Conservation (phyloP, 129 eudicot species). For the Daucus carota region DH1_v3.0 NC_030384.2:30149001-30149500, state of each 20-base stretch:
- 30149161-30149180: constrained; percentile 51
- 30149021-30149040: constrained; percentile 91
- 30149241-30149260: background rate
- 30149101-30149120: constrained; percentile 94
- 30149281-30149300: no score
- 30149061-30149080: constrained; percentile 97
- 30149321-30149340: background rate
- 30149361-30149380: background rate
- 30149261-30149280: no score
- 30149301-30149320: no score
- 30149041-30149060: constrained; percentile 94
- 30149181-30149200: constrained; percentile 3
- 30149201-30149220: background rate
- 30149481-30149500: background rate
- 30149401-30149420: background rate
- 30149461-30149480: background rate
- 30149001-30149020: constrained; percentile 1
- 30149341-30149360: background rate
- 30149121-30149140: constrained; percentile 77
- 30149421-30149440: background rate
- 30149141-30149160: constrained; percentile 99
- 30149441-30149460: background rate
- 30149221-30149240: background rate
- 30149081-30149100: constrained; percentile 84
- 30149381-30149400: background rate